These are phyloP conservation scores for Crithidia fasciculata DNA, from an alignment of 208 protist genomes.

Conservation along the genomic window DNA sequence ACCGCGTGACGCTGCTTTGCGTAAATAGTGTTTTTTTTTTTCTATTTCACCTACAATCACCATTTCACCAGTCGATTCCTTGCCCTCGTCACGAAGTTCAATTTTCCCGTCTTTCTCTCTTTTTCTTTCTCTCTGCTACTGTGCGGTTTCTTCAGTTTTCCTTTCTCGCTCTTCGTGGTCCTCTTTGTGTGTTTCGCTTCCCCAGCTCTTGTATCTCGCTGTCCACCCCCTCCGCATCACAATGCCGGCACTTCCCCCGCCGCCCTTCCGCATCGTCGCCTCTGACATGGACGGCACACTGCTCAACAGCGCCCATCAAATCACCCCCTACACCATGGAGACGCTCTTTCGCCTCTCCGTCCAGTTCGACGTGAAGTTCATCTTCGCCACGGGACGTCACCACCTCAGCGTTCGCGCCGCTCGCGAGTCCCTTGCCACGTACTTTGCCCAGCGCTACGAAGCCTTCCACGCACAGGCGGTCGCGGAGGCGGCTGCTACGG, in stretches of 20 bases:
- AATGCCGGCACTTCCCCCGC: not conserved
- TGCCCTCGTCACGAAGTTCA: too few relatives aligned
- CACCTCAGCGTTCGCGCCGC: constrained; percentile 39
- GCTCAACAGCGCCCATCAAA: constrained; percentile 36
- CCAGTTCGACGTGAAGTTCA: constrained; percentile 37
- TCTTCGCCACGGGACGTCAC: constrained; percentile 66
- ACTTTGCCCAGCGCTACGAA: constrained; percentile 32
- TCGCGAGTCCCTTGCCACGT: constrained; percentile 21
- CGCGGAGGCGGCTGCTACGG: not conserved
- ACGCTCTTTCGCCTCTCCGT: constrained; percentile 49
- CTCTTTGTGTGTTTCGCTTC: not conserved
- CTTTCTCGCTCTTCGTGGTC: too few relatives aligned
- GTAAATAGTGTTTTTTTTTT: too few relatives aligned
- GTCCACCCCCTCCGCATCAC: not conserved
- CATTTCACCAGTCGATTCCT: too few relatives aligned
- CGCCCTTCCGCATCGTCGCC: constrained; percentile 55
- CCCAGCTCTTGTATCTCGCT: not conserved
- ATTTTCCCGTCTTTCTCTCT: too few relatives aligned
- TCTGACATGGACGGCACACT: constrained; percentile 78
- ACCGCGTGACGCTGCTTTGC: too few relatives aligned
- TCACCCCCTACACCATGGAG: constrained; percentile 51
- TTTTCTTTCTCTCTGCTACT: too few relatives aligned
- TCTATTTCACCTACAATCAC: too few relatives aligned
- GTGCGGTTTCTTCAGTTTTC: too few relatives aligned
- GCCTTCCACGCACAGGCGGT: constrained; percentile 1